Evolutionary conservation across 2,329 filamentous ascomycete genomes (phyloP).

Genomic region (Aspergillus piperis): DNA sequence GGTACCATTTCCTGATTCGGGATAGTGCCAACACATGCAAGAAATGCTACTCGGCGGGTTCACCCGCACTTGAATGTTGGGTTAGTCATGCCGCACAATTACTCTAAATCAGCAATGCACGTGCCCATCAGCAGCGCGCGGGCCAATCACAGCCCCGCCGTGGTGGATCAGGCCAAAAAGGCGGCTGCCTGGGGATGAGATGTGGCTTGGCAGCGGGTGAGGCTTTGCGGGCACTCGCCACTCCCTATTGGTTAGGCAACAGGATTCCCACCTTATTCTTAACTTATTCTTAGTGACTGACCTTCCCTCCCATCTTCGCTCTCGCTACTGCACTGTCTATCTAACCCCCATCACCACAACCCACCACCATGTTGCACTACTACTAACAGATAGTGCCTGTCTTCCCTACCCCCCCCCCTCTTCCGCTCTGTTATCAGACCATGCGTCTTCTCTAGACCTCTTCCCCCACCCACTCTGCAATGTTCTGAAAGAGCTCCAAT

Average conservation of each 20-base stretch:
- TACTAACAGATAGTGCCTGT: neutral
- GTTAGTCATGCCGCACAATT: constrained; percentile 9
- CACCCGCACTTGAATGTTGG: neutral
- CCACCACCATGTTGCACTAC: neutral
- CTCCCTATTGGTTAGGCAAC: constrained; percentile 47
- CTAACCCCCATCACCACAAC: neutral
- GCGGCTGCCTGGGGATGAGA: constrained; percentile 29
- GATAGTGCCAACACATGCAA: neutral
- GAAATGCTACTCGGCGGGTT: neutral
- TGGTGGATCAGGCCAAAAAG: constrained; percentile 14
- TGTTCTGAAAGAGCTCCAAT: constrained; percentile 16
- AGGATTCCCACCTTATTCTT: constrained; percentile 40
- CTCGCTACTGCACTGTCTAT: constrained; percentile 10
- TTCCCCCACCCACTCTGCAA: constrained; percentile 15
- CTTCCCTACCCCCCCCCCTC: neutral
- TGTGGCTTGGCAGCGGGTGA: constrained; percentile 28
- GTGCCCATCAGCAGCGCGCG: constrained; percentile 1
- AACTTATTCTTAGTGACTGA: constrained; percentile 22
- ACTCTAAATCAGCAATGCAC: constrained; percentile 6
- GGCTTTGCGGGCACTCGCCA: constrained; percentile 30
- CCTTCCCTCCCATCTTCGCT: constrained; percentile 13
- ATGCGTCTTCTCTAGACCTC: constrained; percentile 11
- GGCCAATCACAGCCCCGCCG: constrained; percentile 5
- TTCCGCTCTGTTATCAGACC: neutral
- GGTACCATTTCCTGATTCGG: neutral